These are phyloP conservation scores for Glaciozyma antarctica DNA, from an alignment of 768 basidiomycete genomes.

Conservation along the genomic window DNA sequence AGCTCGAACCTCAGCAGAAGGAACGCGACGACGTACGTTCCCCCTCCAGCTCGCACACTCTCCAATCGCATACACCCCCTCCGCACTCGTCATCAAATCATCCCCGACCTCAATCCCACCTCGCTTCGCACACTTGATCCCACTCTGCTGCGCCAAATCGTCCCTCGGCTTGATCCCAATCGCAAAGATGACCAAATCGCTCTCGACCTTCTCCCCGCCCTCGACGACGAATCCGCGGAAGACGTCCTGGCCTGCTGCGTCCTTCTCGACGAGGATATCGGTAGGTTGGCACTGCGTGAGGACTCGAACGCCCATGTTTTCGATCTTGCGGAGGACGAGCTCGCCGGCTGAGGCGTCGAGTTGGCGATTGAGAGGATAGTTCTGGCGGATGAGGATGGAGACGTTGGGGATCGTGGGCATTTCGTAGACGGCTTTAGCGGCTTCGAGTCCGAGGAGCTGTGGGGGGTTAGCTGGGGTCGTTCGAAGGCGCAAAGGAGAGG, in stretches of 20 bases:
- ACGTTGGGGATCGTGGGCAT: constrained; percentile 46
- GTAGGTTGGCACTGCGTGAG: constrained; percentile 44
- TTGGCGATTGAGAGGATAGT: constrained; percentile 25
- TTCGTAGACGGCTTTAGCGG: constrained; percentile 63
- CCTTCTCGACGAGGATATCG: constrained; percentile 42
- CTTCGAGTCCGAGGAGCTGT: constrained; percentile 53
- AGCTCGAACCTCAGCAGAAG: no score
- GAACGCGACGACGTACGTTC: constrained; percentile 36
- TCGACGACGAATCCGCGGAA: constrained; percentile 50
- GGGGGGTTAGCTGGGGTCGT: neutral
- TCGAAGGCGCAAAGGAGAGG: neutral
- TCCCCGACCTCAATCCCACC: constrained; percentile 57
- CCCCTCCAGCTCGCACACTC: constrained; percentile 62
- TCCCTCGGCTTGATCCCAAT: constrained; percentile 64
- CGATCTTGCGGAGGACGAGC: constrained; percentile 54
- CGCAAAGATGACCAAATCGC: constrained; percentile 55
- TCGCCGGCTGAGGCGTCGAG: constrained; percentile 40
- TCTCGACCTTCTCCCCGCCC: constrained; percentile 46
- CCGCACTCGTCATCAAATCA: constrained; percentile 49
- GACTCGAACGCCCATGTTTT: constrained; percentile 53
- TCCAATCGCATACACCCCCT: constrained; percentile 62
- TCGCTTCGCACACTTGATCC: constrained; percentile 47
- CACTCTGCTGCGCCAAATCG: constrained; percentile 51
- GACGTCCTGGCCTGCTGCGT: constrained; percentile 35
- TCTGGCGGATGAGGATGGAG: constrained; percentile 35